Conservation (phyloP, 129 eudicot species). For the Silybum marianum region DNA sequence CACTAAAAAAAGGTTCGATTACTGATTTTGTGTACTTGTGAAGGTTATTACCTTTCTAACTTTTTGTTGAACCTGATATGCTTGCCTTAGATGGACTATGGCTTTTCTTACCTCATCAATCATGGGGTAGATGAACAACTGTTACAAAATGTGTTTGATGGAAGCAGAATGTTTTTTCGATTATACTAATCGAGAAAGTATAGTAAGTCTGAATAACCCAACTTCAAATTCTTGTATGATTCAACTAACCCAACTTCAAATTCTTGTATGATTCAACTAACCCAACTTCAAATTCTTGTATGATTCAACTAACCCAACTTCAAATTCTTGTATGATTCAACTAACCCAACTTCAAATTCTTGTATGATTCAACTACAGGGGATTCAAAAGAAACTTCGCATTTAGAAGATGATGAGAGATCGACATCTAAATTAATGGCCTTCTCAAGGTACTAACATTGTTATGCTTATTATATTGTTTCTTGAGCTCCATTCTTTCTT, state of each 20-base stretch:
- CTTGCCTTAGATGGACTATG: slow-evolving; percentile 35
- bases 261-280: slow-evolving; percentile 4
- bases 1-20: too few species aligned
- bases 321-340: background rate
- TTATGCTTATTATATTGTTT: slow-evolving; percentile 10
- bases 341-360: background rate
- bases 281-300: background rate
- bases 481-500: slow-evolving; percentile 17
- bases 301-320: background rate
- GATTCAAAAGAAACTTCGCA: slow-evolving; percentile 74
- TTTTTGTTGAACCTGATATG: too few species aligned
- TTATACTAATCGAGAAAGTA: background rate
- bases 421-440: slow-evolving; percentile 73
- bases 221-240: background rate
- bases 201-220: background rate
- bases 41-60: too few species aligned
- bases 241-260: background rate
- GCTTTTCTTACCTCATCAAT: slow-evolving; percentile 76
- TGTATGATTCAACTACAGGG: slow-evolving; percentile 40
- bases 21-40: too few species aligned
- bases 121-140: slow-evolving; percentile 73
- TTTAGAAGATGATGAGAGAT: slow-evolving; percentile 42
- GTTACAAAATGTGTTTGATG: slow-evolving; percentile 45
- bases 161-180: slow-evolving; percentile 54
- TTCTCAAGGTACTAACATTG: slow-evolving; percentile 49